A percentile compares a stretch with the other conserved stretches of the same genome.
Conservation (phyloP, 2,329 filamentous ascomycete genomes). For the Tolypocladium album region DNA sequence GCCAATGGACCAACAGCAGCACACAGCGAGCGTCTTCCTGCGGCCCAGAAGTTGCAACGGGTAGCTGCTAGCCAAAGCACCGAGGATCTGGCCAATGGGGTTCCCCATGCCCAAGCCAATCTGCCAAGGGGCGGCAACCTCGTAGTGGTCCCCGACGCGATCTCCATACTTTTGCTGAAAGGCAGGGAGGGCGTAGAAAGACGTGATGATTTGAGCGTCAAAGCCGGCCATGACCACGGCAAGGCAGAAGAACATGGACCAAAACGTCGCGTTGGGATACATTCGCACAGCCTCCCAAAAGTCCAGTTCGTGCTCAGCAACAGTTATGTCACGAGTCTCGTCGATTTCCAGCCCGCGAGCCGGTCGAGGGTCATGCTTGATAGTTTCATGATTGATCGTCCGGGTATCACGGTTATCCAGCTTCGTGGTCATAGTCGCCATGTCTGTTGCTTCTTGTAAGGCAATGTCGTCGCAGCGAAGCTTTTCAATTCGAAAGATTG, state of each 20-base stretch:
- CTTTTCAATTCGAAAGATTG: background rate
- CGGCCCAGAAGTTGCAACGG: conserved; percentile 23
- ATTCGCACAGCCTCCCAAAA: conserved; percentile 29
- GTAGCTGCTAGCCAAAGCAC: conserved; percentile 37
- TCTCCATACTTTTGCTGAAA: conserved; percentile 36
- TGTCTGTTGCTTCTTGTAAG: background rate
- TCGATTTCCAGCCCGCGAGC: background rate
- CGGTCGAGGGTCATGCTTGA: background rate
- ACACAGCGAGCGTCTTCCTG: conserved; percentile 42
- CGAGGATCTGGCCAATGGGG: conserved; percentile 45
- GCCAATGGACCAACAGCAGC: conserved; percentile 19
- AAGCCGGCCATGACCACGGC: conserved; percentile 54
- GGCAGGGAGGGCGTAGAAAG: conserved; percentile 48
- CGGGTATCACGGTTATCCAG: no score
- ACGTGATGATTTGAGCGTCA: conserved; percentile 53
- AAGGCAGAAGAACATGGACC: conserved; percentile 49
- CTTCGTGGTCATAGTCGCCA: background rate
- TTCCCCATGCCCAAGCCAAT: conserved; percentile 40
- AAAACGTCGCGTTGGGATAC: conserved; percentile 36
- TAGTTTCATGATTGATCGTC: no score
- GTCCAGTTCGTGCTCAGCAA: conserved; percentile 26
- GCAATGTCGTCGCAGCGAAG: background rate
- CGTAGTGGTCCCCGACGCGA: conserved; percentile 14
- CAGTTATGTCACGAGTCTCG: background rate
- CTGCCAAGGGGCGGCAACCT: conserved; percentile 32